Percentiles rank a stretch among this genome's conserved stretches.
These are phyloP conservation scores for Scutellaria minor DNA, from an alignment of 257 asterid genomes.

Conservation along the genomic window DNA sequence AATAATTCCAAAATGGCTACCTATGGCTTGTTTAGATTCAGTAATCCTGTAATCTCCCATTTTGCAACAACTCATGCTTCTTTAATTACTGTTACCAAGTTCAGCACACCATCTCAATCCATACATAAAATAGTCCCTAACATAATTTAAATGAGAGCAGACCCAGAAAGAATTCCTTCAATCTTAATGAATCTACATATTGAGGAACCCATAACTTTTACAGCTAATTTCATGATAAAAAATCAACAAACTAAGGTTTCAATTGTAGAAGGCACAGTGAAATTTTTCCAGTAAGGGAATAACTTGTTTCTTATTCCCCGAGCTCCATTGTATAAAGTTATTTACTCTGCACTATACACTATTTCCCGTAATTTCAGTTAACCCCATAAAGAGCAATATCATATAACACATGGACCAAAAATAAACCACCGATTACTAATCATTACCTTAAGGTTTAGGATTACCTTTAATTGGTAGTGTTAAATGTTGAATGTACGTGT, in stretches of 20 bases:
- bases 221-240: constrained; percentile 19
- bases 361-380: constrained; percentile 17
- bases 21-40: constrained; percentile 14
- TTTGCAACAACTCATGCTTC: constrained; percentile 9
- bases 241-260: constrained; percentile 2
- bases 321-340: constrained; percentile 4
- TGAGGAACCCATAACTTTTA: background rate
- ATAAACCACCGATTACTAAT: constrained; percentile 13
- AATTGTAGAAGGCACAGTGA: background rate
- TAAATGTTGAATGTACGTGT: background rate
- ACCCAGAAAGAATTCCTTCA: constrained; percentile 17
- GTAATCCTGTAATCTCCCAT: constrained; percentile 19
- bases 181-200: constrained; percentile 2
- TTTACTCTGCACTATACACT: constrained; percentile 19
- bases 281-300: constrained; percentile 12
- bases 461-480: constrained; percentile 5
- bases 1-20: constrained; percentile 11
- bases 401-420: constrained; percentile 24
- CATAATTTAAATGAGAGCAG: constrained; percentile 18
- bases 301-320: constrained; percentile 6
- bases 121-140: background rate
- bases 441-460: background rate
- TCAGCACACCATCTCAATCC: constrained; percentile 17
- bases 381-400: constrained; percentile 13
- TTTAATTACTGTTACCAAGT: background rate